phyloP scores from a whole-genome alignment of 176 grass and related monocot species.

The Chrysopogon serrulatus region DNA sequence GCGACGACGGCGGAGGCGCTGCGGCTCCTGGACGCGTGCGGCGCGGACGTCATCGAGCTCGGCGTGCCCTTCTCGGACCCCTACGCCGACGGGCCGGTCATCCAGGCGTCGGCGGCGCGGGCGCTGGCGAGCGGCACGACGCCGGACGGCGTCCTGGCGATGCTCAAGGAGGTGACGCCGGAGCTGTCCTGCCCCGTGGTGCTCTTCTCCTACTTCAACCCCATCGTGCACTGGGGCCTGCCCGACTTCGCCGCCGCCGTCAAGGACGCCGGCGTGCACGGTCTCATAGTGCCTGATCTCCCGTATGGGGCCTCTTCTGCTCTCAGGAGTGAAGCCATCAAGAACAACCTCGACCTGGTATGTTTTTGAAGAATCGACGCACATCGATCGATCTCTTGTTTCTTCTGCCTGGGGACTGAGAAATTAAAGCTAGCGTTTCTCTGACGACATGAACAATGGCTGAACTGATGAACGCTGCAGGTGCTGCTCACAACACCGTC shows the following conservation, averaged over 20 bases:
- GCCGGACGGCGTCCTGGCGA: conserved; percentile 50
- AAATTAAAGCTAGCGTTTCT: background rate
- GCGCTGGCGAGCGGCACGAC: conserved; percentile 48
- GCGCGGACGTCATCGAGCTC: conserved; percentile 79
- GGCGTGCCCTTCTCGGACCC: conserved; percentile 80
- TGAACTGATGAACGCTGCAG: conserved; percentile 18
- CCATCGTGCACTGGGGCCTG: conserved; percentile 45
- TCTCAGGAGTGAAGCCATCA: conserved; percentile 49
- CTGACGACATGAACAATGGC: background rate
- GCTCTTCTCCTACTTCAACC: conserved; percentile 73
- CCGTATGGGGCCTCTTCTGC: conserved; percentile 31
- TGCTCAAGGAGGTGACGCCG: conserved; percentile 76
- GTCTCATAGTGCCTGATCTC: conserved; percentile 73
- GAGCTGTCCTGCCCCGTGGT: conserved; percentile 82
- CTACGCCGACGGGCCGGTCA: conserved; percentile 54
- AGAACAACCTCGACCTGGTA: conserved; percentile 77
- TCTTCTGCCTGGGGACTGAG: no score
- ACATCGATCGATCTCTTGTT: no score
- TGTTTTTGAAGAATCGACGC: no score
- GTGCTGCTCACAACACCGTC: conserved; percentile 69
- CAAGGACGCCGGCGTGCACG: conserved; percentile 47
- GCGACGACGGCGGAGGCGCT: conserved; percentile 63
- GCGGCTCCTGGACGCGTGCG: conserved; percentile 57
- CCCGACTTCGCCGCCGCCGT: conserved; percentile 47
- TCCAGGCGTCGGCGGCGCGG: conserved; percentile 68